These are phyloP conservation scores for Microbotryum violaceum DNA, from an alignment of 1,284 basidiomycete genomes.

Conservation along the genomic window DNA sequence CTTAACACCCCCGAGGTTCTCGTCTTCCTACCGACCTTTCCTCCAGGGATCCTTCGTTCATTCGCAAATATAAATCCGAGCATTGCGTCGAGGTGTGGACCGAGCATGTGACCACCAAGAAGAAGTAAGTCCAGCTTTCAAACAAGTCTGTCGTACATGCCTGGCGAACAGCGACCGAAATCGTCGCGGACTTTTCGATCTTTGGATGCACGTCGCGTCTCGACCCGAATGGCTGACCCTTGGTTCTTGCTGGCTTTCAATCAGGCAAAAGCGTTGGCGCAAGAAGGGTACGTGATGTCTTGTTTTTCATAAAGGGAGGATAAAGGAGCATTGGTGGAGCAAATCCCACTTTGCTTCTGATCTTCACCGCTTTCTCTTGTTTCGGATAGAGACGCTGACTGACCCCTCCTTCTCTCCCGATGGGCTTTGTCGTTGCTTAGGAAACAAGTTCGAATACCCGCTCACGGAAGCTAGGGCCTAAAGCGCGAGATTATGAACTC, in stretches of 20 bases:
- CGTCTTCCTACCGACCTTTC: background rate
- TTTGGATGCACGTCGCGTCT: too few relatives aligned
- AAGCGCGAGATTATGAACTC: background rate
- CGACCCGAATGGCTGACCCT: background rate
- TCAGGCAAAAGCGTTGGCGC: slow-evolving; percentile 29
- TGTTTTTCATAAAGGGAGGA: too few relatives aligned
- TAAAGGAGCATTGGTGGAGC: too few relatives aligned
- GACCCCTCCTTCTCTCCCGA: too few relatives aligned
- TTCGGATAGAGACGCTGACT: too few relatives aligned
- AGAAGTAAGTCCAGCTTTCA: slow-evolving; percentile 57
- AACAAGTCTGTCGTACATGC: background rate
- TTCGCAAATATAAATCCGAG: slow-evolving; percentile 82
- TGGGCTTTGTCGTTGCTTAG: background rate
- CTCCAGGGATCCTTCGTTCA: slow-evolving; percentile 84
- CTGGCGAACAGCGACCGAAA: background rate
- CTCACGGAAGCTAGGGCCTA: slow-evolving; percentile 55
- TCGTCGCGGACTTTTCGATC: too few relatives aligned
- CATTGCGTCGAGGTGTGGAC: slow-evolving; percentile 78
- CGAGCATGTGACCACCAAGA: slow-evolving; percentile 72
- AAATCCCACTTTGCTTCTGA: too few relatives aligned
- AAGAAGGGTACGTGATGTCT: slow-evolving; percentile 16
- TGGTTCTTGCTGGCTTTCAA: background rate
- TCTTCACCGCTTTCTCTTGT: too few relatives aligned
- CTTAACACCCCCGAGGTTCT: background rate
- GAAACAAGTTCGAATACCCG: slow-evolving; percentile 70